Conservation (phyloP, 1,284 basidiomycete genomes). For the Sanghuangporus sanghuang region DNA sequence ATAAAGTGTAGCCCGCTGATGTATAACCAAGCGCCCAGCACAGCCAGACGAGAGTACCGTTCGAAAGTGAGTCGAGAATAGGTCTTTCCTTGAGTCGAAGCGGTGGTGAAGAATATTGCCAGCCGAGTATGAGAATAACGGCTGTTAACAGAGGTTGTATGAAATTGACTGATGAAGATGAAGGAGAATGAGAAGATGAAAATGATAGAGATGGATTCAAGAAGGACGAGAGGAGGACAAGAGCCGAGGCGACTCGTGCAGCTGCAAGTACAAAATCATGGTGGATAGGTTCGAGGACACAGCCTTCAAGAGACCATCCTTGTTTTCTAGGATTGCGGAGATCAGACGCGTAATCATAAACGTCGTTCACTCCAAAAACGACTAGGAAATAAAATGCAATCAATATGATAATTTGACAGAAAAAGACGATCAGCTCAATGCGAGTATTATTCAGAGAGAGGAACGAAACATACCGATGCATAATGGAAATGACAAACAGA, state of each 20-base stretch:
- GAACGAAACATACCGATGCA: conserved; percentile 14
- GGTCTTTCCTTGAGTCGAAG: conserved; percentile 23
- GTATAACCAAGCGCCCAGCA: conserved; percentile 22
- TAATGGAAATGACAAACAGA: conserved; percentile 21
- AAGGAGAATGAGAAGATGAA: background rate
- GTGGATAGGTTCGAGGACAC: conserved; percentile 21
- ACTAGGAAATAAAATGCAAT: conserved; percentile 15
- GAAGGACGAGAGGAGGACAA: conserved; percentile 18
- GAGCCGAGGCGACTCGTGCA: conserved; percentile 20
- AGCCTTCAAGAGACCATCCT: conserved; percentile 21
- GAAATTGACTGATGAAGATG: conserved; percentile 8
- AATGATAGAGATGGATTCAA: background rate
- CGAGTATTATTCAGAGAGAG: background rate
- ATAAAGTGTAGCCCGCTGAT: background rate
- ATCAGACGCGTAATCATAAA: conserved; percentile 24
- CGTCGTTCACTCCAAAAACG: conserved; percentile 25
- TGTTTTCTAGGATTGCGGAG: conserved; percentile 23
- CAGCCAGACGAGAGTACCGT: conserved; percentile 23
- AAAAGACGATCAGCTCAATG: background rate
- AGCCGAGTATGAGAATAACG: conserved; percentile 21
- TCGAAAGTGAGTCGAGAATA: conserved; percentile 23
- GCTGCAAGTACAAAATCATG: conserved; percentile 20
- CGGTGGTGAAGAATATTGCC: conserved; percentile 25
- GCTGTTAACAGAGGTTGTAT: conserved; percentile 5
- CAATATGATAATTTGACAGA: conserved; percentile 8